Percentiles rank a stretch among this genome's conserved stretches.
These are phyloP conservation scores for Evernia prunastri DNA, from an alignment of 495 filamentous ascomycete species.

Conservation along the genomic window DNA sequence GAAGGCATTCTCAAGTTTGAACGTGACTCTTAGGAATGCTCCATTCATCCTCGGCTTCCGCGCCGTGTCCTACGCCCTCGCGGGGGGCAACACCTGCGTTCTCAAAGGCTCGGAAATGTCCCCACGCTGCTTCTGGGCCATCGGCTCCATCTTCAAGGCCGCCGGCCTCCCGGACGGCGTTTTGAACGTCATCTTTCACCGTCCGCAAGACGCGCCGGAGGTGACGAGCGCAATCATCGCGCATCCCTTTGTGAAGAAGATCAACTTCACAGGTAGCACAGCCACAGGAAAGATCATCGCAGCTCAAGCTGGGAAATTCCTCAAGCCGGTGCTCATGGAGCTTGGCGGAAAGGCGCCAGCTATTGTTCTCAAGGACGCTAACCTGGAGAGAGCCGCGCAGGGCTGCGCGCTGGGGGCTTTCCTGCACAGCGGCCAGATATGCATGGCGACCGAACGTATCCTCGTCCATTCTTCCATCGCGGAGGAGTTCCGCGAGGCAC, in stretches of 20 bases:
- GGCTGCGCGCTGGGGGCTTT: constrained; percentile 48
- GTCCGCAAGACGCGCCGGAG: constrained; percentile 44
- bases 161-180: constrained; percentile 62
- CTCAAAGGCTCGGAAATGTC: constrained; percentile 73
- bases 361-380: constrained; percentile 53
- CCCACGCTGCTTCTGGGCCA: constrained; percentile 66
- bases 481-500: constrained; percentile 48
- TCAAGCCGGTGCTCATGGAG: constrained; percentile 58
- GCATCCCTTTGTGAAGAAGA: constrained; percentile 51
- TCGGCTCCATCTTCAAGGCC: constrained; percentile 62
- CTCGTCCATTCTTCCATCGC: constrained; percentile 67
- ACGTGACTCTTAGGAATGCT: constrained; percentile 19
- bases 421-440: constrained; percentile 71
- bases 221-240: constrained; percentile 53
- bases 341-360: constrained; percentile 56
- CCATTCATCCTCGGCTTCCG: constrained; percentile 61
- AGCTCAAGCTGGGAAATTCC: constrained; percentile 44
- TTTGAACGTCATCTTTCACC: constrained; percentile 51
- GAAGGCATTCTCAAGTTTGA: too few relatives aligned
- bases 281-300: constrained; percentile 51
- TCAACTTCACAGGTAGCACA: constrained; percentile 59
- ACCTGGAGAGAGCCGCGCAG: constrained; percentile 49
- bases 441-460: constrained; percentile 88
- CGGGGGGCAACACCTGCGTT: constrained; percentile 70
- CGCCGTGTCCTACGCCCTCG: constrained; percentile 67